Conservation (phyloP, 306 rosid species). For the Pachyrhizus erosus region DNA sequence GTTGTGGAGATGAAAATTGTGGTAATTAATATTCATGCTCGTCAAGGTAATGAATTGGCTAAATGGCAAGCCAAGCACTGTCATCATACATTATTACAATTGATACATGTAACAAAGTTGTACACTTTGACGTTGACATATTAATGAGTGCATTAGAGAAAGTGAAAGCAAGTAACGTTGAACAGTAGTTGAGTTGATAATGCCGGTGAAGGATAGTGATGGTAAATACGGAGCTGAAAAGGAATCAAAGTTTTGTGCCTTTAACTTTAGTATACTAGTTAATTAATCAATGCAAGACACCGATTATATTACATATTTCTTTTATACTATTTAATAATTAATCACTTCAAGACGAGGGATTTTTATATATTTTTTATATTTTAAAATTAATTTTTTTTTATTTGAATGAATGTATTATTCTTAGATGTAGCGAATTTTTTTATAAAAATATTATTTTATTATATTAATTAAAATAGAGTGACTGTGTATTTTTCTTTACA, state of each 20-base stretch:
- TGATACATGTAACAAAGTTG: conserved; percentile 59
- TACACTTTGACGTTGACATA: conserved; percentile 62
- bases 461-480: not conserved
- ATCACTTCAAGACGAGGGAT: not conserved
- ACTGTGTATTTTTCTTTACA: not conserved
- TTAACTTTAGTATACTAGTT: not conserved
- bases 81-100: conserved; percentile 26
- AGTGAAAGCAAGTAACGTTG: not conserved
- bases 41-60: not conserved
- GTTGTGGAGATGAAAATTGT: not conserved
- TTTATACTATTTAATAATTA: too few species aligned
- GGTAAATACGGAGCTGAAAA: not conserved
- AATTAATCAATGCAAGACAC: not conserved
- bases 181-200: not conserved
- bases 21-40: not conserved
- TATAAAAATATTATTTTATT: not conserved
- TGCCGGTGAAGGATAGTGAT: not conserved
- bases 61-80: not conserved
- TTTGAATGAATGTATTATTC: not conserved
- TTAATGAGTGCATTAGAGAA: conserved; percentile 35
- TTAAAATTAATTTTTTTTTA: not conserved
- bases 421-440: too few species aligned
- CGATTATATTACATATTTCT: too few species aligned
- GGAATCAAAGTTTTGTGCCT: not conserved
- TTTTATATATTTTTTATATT: not conserved